A percentile compares a stretch with the other conserved stretches of the same genome.
Conservation (phyloP, 208 protist species). For the Vickermania ingenoplastis region DNA sequence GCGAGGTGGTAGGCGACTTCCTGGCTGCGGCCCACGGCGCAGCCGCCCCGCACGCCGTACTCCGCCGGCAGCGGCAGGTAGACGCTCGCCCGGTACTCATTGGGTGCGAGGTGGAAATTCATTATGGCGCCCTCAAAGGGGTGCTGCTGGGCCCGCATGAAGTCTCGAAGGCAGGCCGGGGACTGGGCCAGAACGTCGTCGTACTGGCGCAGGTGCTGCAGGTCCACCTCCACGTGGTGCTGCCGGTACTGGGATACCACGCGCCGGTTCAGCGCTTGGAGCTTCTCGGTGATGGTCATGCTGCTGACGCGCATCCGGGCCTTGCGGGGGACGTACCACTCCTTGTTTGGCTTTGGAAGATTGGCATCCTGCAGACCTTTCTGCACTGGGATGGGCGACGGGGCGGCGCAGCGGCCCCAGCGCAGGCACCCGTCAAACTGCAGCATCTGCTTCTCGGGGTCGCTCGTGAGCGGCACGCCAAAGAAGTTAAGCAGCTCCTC, state of each 20-base stretch:
- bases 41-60: slow-evolving; percentile 62
- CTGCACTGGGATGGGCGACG: not conserved
- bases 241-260: slow-evolving; percentile 20
- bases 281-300: slow-evolving; percentile 26
- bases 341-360: slow-evolving; percentile 42
- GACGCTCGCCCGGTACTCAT: slow-evolving; percentile 40
- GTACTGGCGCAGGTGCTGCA: slow-evolving; percentile 17
- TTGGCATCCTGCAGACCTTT: not conserved
- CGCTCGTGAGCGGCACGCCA: slow-evolving; percentile 29
- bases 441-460: slow-evolving; percentile 17
- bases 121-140: slow-evolving; percentile 43
- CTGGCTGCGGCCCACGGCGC: slow-evolving; percentile 28
- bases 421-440: slow-evolving; percentile 57
- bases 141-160: slow-evolving; percentile 40
- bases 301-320: slow-evolving; percentile 13
- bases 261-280: slow-evolving; percentile 22
- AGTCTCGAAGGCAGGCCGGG: slow-evolving; percentile 29
- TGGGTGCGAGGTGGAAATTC: slow-evolving; percentile 19
- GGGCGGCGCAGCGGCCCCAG: slow-evolving; percentile 28
- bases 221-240: slow-evolving; percentile 42
- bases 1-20: slow-evolving; percentile 15
- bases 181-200: slow-evolving; percentile 27
- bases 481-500: slow-evolving; percentile 47
- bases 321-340: slow-evolving; percentile 27
- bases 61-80: slow-evolving; percentile 55